A percentile compares a stretch with the other conserved stretches of the same genome.
phyloP scores from a whole-genome alignment of 192 early-diverging fungal genomes.

The Oehlia diaphana region DNA sequence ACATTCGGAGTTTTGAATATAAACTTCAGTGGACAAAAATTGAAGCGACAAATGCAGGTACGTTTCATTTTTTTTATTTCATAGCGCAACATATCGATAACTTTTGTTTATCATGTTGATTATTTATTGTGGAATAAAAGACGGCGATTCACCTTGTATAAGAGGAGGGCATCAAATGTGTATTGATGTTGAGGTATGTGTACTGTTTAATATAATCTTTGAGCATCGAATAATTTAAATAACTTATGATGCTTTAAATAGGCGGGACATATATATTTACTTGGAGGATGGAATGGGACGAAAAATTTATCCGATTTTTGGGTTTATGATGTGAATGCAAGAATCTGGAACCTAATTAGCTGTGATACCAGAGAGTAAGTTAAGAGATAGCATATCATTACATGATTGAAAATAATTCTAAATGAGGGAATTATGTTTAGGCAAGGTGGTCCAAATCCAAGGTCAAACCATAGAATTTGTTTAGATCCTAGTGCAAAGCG shows the following conservation, averaged over 20 bases:
- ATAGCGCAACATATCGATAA: constrained; percentile 8
- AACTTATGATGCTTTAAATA: neutral
- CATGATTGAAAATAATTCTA: neutral
- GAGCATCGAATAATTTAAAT: neutral
- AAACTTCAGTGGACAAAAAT: constrained; percentile 69
- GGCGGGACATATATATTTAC: constrained; percentile 73
- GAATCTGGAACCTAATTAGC: constrained; percentile 77
- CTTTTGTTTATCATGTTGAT: neutral
- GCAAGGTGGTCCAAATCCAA: constrained; percentile 79
- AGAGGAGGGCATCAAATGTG: constrained; percentile 98
- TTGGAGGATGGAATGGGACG: constrained; percentile 94
- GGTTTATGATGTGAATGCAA: constrained; percentile 61
- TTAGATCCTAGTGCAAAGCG: constrained; percentile 73
- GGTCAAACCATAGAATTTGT: constrained; percentile 93
- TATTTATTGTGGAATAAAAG: neutral
- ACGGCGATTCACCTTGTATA: constrained; percentile 54
- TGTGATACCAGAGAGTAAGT: constrained; percentile 68
- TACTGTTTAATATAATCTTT: neutral
- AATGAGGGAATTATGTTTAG: constrained; percentile 39
- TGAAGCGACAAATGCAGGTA: constrained; percentile 41
- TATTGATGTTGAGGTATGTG: constrained; percentile 65
- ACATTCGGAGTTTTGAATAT: constrained; percentile 69
- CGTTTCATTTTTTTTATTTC: neutral
- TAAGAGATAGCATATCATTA: neutral
- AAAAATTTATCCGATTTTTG: constrained; percentile 90